Evolutionary conservation across 768 basidiomycete species (phyloP).

Genomic region (Clavulina sp.): DNA sequence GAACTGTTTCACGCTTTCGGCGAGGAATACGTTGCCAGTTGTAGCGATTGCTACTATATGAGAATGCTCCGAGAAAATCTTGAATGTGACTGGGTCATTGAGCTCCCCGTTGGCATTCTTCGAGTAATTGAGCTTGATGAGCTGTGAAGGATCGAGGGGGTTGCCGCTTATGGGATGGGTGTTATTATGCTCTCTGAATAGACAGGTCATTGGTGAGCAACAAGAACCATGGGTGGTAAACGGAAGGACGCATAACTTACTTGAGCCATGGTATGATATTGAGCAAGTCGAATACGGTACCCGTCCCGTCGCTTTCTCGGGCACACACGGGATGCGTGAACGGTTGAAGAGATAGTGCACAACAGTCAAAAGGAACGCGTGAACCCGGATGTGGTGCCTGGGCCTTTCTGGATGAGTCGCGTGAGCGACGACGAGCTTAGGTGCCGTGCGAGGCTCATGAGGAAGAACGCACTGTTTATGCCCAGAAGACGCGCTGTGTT

Average conservation of each 20-base stretch:
- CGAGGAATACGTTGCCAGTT: constrained; percentile 85
- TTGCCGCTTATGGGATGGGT: constrained; percentile 62
- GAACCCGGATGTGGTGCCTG: constrained; percentile 45
- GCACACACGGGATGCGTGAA: constrained; percentile 81
- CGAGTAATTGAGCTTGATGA: constrained; percentile 66
- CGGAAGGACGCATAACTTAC: constrained; percentile 27
- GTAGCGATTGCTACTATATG: constrained; percentile 82
- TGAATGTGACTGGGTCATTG: constrained; percentile 95
- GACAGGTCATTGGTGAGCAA: background rate
- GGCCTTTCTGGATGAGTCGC: constrained; percentile 31
- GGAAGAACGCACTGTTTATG: constrained; percentile 38
- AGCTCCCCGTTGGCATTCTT: constrained; percentile 74
- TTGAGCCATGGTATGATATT: constrained; percentile 93
- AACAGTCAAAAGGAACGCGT: constrained; percentile 75
- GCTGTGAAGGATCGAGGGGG: constrained; percentile 47
- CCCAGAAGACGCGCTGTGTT: constrained; percentile 57
- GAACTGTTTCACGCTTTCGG: constrained; percentile 58
- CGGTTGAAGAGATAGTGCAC: constrained; percentile 77
- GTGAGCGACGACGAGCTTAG: constrained; percentile 3
- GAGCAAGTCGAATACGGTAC: constrained; percentile 70
- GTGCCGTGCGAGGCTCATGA: constrained; percentile 2
- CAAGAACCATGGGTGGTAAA: constrained; percentile 1
- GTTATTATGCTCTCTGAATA: constrained; percentile 58
- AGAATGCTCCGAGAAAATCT: constrained; percentile 90
- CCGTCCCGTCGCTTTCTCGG: constrained; percentile 62